Evolutionary conservation across 2,329 filamentous ascomycete species (phyloP).

Genomic region (Fusarium foetens): DNA sequence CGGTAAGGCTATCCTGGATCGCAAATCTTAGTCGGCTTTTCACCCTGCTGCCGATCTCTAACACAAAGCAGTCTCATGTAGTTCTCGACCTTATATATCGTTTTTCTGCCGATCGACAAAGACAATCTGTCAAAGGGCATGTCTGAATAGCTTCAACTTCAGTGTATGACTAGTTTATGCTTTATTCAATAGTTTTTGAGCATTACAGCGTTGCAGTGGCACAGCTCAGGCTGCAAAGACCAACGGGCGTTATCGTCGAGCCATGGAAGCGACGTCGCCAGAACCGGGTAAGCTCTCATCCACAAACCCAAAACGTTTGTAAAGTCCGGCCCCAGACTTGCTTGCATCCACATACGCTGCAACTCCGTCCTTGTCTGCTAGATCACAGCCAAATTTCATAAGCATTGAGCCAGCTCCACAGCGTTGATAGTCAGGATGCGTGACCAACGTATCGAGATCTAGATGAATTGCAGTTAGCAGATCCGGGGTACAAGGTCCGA

Average conservation of each 20-base stretch:
- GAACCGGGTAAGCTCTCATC: constrained; percentile 24
- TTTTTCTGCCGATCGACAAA: fast-evolving
- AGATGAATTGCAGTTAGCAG: background rate
- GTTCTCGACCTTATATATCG: background rate
- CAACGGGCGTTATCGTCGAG: background rate
- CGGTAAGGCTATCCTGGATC: background rate
- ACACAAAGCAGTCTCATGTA: no score
- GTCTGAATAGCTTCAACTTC: background rate
- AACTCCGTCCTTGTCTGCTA: constrained; percentile 34
- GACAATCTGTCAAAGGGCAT: fast-evolving
- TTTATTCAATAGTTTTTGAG: background rate
- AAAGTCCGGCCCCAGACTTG: constrained; percentile 22
- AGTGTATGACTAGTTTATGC: background rate
- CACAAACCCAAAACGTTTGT: constrained; percentile 29
- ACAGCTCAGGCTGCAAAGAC: background rate
- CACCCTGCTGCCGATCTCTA: background rate
- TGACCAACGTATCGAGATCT: constrained; percentile 43
- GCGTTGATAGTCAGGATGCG: constrained; percentile 43
- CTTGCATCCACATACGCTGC: constrained; percentile 42
- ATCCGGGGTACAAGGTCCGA: background rate
- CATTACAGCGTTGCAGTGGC: background rate
- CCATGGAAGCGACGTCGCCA: constrained; percentile 30
- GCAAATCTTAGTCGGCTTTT: no score
- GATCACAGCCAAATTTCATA: constrained; percentile 39
- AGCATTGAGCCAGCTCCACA: constrained; percentile 42